Base-by-base conservation (phyloP, 2,329 filamentous ascomycete genomes). In the Botrytis squamosa region DNA sequence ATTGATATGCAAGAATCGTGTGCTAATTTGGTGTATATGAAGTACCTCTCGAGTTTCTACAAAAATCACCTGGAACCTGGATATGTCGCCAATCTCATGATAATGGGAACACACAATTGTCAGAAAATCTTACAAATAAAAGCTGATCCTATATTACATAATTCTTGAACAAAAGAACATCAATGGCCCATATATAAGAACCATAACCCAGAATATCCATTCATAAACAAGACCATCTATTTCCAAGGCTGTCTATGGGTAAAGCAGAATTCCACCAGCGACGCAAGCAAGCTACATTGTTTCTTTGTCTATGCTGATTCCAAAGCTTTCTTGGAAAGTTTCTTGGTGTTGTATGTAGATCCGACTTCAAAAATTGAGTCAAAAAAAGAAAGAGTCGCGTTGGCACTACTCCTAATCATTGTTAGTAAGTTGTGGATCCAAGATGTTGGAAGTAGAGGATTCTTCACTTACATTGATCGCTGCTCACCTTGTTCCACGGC, bases 301-400 rank as follows among this genome's bases (percentile, higher is more conserved):
- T 55, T 25, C 20, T 33, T 14, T 14, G 2, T 29, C 29, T 70
- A 36, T 46, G 16, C 40, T 38, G 20, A 59, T 33, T 57, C 6
- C 3, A 42, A 42, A 57, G 36, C 18, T 20, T 33, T 18, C 38
- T 22, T 42, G 1, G n/a, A 33, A 1, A 5, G 12, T 57, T 52
- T 44, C 18, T 72, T 72, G n/a, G 22, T 67, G n/a, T 72, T 72
- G 29, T 72, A 72, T n/a, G 60, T 67, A 16, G 70, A 72, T 4
- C n/a, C 16, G 10, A 38, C 36, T 4, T 72, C 70, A 44, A 72
- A 72, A 16, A 72, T 8, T 25, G 62, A 59, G 29, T 72, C 70
- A 10, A 72, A 42, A 44, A 72, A 67, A 33, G 20, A 29, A 57
- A 72, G 46, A 1, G 66, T 67, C 10, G 49, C 38, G 25, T 46